Evolutionary conservation across 768 basidiomycete genomes (phyloP), one percentile per base, ranked within the genome.

Genomic region (Tricholoma sp.): DNA sequence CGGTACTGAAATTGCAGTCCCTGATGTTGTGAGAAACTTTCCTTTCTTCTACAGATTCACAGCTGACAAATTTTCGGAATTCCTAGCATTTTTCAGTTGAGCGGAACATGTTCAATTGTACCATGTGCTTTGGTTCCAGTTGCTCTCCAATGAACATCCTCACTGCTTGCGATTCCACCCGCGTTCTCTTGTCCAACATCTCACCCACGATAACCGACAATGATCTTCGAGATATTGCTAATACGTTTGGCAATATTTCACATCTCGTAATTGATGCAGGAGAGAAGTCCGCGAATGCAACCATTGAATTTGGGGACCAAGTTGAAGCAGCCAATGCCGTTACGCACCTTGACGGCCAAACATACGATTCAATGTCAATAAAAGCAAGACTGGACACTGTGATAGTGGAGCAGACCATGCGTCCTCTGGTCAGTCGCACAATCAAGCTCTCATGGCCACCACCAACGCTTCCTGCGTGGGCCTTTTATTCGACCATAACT

Each of bases 391-490:
- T 76, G 22, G 65, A 71, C 34, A 54, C 67, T 27, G 59, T 58
- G 29, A 67, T 55, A 9, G 61, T 59, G 52, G 61, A 57, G 37
- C 56, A 50, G 12, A 22, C 58, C 3, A 58, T 54, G 50, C 24
- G 55, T 12, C 54, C 63, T 39, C 34, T 59, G 24, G 55, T 63
- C 51, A 65, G 65, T 52, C 65, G 64, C 54, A 67, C 69, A 56
- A 65, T 80, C 55, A 76, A 73, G 57, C 52, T 84, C 4, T 70
- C 66, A 24, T 83, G 81, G 79, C 74, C 74, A 35, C 71, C 76
- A 9, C 76, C 82, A 0, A 69, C 66, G 52, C 61, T 66, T 24
- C 67, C 67, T 7, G 81, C 77, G 5, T 84, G 79, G 77, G 72
- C 71, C 19, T 74, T 75, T 58, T 85, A 82, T 62, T 22, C 66